Evolutionary conservation across 768 basidiomycete species (phyloP).

Genomic region (Trametes maxima): DNA sequence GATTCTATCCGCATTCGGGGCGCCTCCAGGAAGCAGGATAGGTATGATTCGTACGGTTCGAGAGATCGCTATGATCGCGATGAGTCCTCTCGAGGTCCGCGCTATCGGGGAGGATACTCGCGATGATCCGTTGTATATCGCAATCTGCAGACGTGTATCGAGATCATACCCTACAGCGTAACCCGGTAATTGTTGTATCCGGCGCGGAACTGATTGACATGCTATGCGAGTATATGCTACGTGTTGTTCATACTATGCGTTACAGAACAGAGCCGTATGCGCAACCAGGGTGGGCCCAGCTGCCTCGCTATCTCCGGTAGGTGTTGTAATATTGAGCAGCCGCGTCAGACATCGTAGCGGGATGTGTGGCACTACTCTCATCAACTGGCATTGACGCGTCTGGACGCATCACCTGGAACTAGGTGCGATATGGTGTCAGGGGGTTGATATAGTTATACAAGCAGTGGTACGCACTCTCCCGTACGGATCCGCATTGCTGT

Average conservation of each 20-base stretch:
- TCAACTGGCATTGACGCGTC: not conserved
- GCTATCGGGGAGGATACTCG: slow-evolving; percentile 36
- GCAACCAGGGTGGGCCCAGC: not conserved
- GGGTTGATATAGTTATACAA: not conserved
- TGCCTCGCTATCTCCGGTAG: not conserved
- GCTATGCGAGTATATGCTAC: too few relatives aligned
- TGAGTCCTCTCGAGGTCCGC: slow-evolving; percentile 30
- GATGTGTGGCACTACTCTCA: not conserved
- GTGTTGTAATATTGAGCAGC: slow-evolving; percentile 6
- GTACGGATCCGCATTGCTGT: slow-evolving; percentile 2
- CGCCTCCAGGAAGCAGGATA: slow-evolving; percentile 24
- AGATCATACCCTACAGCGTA: too few relatives aligned
- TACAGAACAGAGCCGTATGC: not conserved
- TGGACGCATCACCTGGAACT: slow-evolving; percentile 2
- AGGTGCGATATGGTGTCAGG: not conserved
- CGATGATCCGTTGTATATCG: slow-evolving; percentile 24
- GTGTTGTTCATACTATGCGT: too few relatives aligned
- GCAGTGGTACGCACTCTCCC: slow-evolving; percentile 3
- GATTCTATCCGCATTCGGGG: slow-evolving; percentile 31
- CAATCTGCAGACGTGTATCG: not conserved
- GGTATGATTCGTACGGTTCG: slow-evolving; percentile 18
- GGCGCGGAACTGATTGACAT: too few relatives aligned
- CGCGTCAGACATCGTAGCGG: not conserved
- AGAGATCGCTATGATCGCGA: slow-evolving; percentile 18
- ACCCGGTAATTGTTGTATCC: too few relatives aligned